phyloP scores from a whole-genome alignment of 2,329 filamentous ascomycete genomes.

The Aciculosporium take region DNA sequence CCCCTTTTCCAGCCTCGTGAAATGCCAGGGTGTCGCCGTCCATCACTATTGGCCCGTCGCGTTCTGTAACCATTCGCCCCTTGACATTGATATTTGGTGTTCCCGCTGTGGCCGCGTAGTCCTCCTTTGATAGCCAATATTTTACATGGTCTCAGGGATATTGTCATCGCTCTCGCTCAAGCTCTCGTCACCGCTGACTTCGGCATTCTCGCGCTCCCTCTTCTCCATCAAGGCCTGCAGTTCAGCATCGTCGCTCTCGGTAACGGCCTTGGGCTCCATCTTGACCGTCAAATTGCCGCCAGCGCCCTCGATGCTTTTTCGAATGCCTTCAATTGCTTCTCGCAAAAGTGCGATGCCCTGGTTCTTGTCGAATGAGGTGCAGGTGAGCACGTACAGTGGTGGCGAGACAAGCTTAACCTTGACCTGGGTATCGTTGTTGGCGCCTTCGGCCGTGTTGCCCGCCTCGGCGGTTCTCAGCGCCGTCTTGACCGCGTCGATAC shows the following conservation, averaged over 20 bases:
- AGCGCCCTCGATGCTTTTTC: conserved; percentile 60
- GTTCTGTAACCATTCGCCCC: not conserved
- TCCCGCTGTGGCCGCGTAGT: not conserved
- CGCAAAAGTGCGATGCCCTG: conserved; percentile 73
- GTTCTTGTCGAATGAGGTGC: conserved; percentile 86
- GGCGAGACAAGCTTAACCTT: conserved; percentile 98
- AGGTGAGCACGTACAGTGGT: conserved; percentile 90
- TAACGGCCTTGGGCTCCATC: conserved; percentile 99
- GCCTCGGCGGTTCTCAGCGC: conserved; percentile 85
- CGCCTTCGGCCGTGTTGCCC: conserved; percentile 56
- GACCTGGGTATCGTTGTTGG: conserved; percentile 62
- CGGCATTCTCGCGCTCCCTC: conserved; percentile 91
- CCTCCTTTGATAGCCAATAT: not conserved
- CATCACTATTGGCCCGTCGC: not conserved
- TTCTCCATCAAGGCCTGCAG: conserved; percentile 98
- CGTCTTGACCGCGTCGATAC: conserved; percentile 94
- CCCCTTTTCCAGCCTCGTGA: not conserved
- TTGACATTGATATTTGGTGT: not conserved
- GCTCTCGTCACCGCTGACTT: conserved; percentile 95
- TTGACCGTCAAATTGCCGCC: conserved; percentile 77
- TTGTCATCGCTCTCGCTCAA: conserved; percentile 91
- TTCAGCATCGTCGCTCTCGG: conserved; percentile 94
- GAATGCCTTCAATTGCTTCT: conserved; percentile 78
- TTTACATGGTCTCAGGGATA: conserved; percentile 27
- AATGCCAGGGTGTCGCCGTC: not conserved